Evolutionary conservation across 345 rosid species (phyloP).

Genomic region (rapeseed (Brassica napus)): Da-Ae NC_063447.1:38589501-38590000

Average conservation of each 20-base stretch:
- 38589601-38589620: conserved; percentile 7
- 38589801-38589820: conserved; percentile 53
- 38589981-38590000: not conserved
- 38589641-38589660: not conserved
- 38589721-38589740: conserved; percentile 35
- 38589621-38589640: conserved; percentile 14
- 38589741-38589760: conserved; percentile 47
- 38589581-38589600: conserved; percentile 13
- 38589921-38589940: conserved; percentile 30
- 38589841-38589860: conserved; percentile 40
- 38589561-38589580: conserved; percentile 37
- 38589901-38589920: conserved; percentile 57
- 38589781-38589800: conserved; percentile 52
- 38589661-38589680: not conserved
- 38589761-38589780: conserved; percentile 38
- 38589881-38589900: conserved; percentile 77
- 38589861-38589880: conserved; percentile 53
- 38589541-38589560: conserved; percentile 35
- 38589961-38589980: not conserved
- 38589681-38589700: not conserved
- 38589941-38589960: not conserved
- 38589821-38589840: conserved; percentile 49
- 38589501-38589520: conserved; percentile 38
- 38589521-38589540: conserved; percentile 45
- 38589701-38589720: not conserved